Base-by-base conservation (phyloP, 2,329 filamentous ascomycete genomes). In the Thelonectria blattea region DNA sequence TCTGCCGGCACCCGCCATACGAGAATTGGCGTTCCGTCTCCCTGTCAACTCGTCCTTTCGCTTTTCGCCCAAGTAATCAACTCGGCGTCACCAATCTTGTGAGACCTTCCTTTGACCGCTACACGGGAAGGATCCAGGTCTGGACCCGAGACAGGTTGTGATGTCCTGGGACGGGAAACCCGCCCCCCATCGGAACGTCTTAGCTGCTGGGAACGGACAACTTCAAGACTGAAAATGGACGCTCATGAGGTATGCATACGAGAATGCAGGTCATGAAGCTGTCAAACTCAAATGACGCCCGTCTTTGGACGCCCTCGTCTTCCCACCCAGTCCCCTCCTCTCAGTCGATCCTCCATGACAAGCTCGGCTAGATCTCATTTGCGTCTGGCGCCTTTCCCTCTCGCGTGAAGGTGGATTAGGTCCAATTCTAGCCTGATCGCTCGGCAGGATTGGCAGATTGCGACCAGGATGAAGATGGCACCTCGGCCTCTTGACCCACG, bases 361-460 rank as follows among this genome's bases (percentile, higher is more conserved):
- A 43, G 56, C 52, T 63, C 65, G 67, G 60, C 50, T 63, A 68
- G 67, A 71, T 71, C 65, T 68, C 62, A 70, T 71, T 71, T 68
- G 55, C 60, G 53, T 56, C 20, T 47, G 12, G 8, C 14, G 8
- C 20, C 27, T n/a, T 30, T 27, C 47, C 57, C 55, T 70, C 65
- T 68, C 52, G 61, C 65, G 61, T 70, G 61, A 62, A 68, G 53
- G 65, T 68, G 68, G 68, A 61, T 62, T 47, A 65, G 67, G 62
- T 63, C 52, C 57, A 50, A 56, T 58, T 51, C 65, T 68, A 68
- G 65, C 62, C 67, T 71, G 68, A 71, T 71, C 68, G 65, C 64
- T 68, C 62, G 65, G 64, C 61, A 61, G 62, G 59, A 65, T 71
- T 68, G 66, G 68, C 67, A 71, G 68, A 71, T 71, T 71, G 65